These are phyloP conservation scores for Fomitopsis schrenkii DNA, from an alignment of 1,284 basidiomycete genomes.

Conservation along the genomic window DNA sequence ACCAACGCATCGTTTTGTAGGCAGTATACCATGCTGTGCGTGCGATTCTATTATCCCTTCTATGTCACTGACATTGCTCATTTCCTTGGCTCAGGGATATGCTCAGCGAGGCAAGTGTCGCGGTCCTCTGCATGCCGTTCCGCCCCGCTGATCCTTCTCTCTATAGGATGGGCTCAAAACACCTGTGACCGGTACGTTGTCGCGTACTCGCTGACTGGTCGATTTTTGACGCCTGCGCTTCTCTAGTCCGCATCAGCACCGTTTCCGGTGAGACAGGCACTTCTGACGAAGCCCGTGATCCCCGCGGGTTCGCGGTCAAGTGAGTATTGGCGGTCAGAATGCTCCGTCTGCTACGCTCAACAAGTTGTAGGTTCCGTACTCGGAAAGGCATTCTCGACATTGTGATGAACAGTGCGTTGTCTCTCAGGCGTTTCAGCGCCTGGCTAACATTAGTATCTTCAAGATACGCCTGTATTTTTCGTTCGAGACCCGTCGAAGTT, in stretches of 20 bases:
- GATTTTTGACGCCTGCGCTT: constrained; percentile 39
- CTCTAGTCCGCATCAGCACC: constrained; percentile 84
- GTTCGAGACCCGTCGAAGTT: constrained; percentile 80
- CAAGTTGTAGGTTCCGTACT: constrained; percentile 41
- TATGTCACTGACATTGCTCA: constrained; percentile 40
- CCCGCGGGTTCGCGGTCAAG: constrained; percentile 51
- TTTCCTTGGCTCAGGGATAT: constrained; percentile 14
- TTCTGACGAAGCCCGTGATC: constrained; percentile 87
- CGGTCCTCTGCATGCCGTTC: background rate
- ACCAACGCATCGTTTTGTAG: constrained; percentile 25
- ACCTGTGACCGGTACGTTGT: constrained; percentile 16
- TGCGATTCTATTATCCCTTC: constrained; percentile 29
- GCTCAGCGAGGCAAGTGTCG: constrained; percentile 13
- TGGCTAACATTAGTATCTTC: background rate
- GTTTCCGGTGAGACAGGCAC: constrained; percentile 86
- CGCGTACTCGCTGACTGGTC: background rate
- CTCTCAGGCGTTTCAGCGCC: background rate
- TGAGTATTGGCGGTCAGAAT: constrained; percentile 5
- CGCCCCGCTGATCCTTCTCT: background rate
- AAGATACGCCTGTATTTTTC: constrained; percentile 84
- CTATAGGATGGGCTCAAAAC: constrained; percentile 15
- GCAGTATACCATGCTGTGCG: constrained; percentile 24
- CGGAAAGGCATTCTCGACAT: constrained; percentile 86
- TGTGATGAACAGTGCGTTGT: constrained; percentile 68
- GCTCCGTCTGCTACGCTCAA: background rate